Evolutionary conservation across 1,284 basidiomycete species (phyloP).

Genomic region (Volvariella surrecta): DNA sequence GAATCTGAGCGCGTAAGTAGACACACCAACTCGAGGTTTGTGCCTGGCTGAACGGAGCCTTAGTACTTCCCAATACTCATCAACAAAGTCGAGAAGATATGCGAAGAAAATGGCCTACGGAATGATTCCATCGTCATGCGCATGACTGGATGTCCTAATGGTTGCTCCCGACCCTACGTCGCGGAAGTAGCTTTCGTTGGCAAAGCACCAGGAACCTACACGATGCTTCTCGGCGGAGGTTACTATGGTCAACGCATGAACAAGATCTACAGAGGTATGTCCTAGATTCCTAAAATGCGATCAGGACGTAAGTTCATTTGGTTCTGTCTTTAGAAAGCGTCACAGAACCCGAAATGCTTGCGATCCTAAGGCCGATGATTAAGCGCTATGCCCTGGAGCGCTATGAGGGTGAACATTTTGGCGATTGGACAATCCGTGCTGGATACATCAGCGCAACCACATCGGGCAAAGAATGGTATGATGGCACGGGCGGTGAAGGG

Average conservation of each 20-base stretch:
- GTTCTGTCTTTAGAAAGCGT: conserved; percentile 61
- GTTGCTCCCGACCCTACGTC: conserved; percentile 91
- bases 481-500: conserved; percentile 71
- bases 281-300: background rate
- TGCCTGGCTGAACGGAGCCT: conserved; percentile 2
- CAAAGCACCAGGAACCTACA: conserved; percentile 89
- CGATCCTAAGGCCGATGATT: conserved; percentile 88
- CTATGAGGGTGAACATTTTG: conserved; percentile 86
- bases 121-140: conserved; percentile 96
- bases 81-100: conserved; percentile 93
- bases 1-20: conserved; percentile 32
- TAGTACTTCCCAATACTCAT: conserved; percentile 92
- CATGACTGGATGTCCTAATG: conserved; percentile 96
- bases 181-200: conserved; percentile 93
- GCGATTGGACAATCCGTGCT: conserved; percentile 88
- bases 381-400: conserved; percentile 88
- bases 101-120: conserved; percentile 87
- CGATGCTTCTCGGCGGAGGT: conserved; percentile 95
- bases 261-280: conserved; percentile 80
- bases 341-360: conserved; percentile 89
- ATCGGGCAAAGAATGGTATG: conserved; percentile 78
- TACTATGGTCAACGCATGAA: conserved; percentile 91
- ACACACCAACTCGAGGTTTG: background rate
- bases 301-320: no score
- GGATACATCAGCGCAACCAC: conserved; percentile 80